phyloP scores from a whole-genome alignment of 768 basidiomycete genomes.

The Mycena belliarum region DNA sequence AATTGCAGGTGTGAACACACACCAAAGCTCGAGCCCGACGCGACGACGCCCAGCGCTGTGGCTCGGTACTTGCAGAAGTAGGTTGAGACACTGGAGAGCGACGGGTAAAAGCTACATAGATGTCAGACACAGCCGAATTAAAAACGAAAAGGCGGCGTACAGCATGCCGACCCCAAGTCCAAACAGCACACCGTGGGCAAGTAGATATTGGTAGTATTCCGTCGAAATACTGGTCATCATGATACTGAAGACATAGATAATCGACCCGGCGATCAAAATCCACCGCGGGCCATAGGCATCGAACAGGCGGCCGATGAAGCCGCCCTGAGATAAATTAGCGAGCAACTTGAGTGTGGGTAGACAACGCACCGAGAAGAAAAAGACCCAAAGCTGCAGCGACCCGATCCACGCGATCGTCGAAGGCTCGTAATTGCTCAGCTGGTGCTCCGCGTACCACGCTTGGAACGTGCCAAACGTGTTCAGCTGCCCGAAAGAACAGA shows the following conservation, averaged over 20 bases:
- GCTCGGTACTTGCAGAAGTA: slow-evolving; percentile 66
- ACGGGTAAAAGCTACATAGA: slow-evolving; percentile 62
- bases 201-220: slow-evolving; percentile 59
- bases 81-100: slow-evolving; percentile 65
- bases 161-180: slow-evolving; percentile 65
- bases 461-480: slow-evolving; percentile 75
- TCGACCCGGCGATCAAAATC: slow-evolving; percentile 53
- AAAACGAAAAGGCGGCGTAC: slow-evolving; percentile 44
- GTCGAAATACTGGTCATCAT: slow-evolving; percentile 60
- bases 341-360: background rate
- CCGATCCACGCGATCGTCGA: slow-evolving; percentile 74
- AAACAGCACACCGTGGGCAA: slow-evolving; percentile 65
- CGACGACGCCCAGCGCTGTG: slow-evolving; percentile 70
- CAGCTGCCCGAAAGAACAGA: slow-evolving; percentile 73
- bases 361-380: slow-evolving; percentile 65
- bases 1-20: slow-evolving; percentile 13
- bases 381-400: slow-evolving; percentile 65
- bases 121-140: slow-evolving; percentile 6
- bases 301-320: slow-evolving; percentile 58
- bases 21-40: slow-evolving; percentile 72
- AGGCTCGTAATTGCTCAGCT: slow-evolving; percentile 49
- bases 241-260: slow-evolving; percentile 51
- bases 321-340: slow-evolving; percentile 45
- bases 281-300: slow-evolving; percentile 60
- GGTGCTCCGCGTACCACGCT: slow-evolving; percentile 63